Evolutionary conservation across 164 flowering plant genomes (phyloP), one percentile per base, ranked within the genome.

Genomic region (Houttuynia cordata): DNA sequence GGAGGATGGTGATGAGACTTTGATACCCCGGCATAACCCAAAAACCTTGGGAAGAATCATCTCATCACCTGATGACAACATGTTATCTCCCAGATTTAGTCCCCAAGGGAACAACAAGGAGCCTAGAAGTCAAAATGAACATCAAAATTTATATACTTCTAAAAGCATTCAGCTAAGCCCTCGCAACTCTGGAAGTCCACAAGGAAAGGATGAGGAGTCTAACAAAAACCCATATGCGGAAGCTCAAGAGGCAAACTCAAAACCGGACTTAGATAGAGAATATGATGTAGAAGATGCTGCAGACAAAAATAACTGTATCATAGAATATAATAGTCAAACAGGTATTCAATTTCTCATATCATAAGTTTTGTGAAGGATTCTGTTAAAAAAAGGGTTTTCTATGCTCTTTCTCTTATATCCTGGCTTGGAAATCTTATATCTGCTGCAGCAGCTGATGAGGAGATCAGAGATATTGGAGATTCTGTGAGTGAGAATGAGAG

Each of bases 21-120:
- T 52, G 39, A 56, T 74, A n/a, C 60, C 64, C 25, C 56, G 68
- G 64, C 70, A 70, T 47, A 57, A 39, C 37, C 76, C 84, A 1
- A 79, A 74, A 79, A 67, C 84, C n/a, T 68, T 86, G 17, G 96
- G 87, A 55, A 80, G 84, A 68, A 80, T 90, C 59, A 76, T 88
- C 45, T 76, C 89, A 53, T 73, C 81, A 61, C 78, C 95, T 9
- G 95, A 85, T 54, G 77, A 77, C 69, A 80, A 63, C 60, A 50
- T 54, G n/a, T 50, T 24, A 53, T 78, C 92, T 21, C 90, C 93
- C 40, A 39, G 69, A 68, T 61, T 58, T 51, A 89, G 87, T 69
- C 96, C 96, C 21, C 68, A 78, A 64, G 77, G 76, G 59, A 76
- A 73, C 64, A n/a, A n/a, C n/a, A 62, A 50, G 69, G 80, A 72